Percentiles rank a stretch among this genome's conserved stretches.
phyloP scores from a whole-genome alignment of 2,329 filamentous ascomycete genomes.

The Claviceps citrina region DNA sequence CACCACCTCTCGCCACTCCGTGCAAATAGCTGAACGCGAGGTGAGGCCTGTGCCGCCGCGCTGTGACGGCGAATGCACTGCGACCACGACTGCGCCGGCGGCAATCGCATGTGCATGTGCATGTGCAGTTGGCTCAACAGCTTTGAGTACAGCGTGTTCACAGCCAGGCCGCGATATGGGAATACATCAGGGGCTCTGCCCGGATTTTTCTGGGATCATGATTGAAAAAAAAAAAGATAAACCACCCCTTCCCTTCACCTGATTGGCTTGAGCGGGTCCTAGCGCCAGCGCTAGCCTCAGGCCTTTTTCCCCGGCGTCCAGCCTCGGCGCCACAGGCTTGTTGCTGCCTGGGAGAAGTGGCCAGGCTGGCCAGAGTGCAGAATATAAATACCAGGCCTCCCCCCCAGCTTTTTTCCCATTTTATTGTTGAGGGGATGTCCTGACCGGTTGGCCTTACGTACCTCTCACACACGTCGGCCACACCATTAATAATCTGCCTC shows the following conservation, averaged over 20 bases:
- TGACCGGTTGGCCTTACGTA: conserved; percentile 39
- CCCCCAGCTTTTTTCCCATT: conserved; percentile 36
- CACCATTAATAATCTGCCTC: conserved; percentile 19
- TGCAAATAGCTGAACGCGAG: neutral
- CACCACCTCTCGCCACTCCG: too few relatives aligned
- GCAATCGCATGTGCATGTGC: neutral
- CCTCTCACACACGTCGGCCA: conserved; percentile 31
- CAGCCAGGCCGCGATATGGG: conserved; percentile 11
- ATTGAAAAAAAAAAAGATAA: conserved; percentile 26
- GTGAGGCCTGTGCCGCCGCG: too few relatives aligned
- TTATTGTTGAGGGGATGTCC: conserved; percentile 38
- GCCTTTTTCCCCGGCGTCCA: conserved; percentile 24
- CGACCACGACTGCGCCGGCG: neutral
- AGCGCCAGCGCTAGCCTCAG: conserved; percentile 22
- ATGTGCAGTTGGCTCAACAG: too few relatives aligned
- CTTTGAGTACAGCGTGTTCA: too few relatives aligned
- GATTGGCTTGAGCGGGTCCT: conserved; percentile 23
- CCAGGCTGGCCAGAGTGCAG: conserved; percentile 23
- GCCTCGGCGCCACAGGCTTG: conserved; percentile 30
- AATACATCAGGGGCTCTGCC: conserved; percentile 25
- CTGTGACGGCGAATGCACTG: too few relatives aligned
- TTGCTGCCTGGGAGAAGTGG: conserved; percentile 28
- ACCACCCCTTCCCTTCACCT: conserved; percentile 13
- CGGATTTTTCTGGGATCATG: conserved; percentile 18
- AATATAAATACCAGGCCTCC: conserved; percentile 43